phyloP scores from a whole-genome alignment of 73 alveolate species.

The Uronychia binucleata region DNA sequence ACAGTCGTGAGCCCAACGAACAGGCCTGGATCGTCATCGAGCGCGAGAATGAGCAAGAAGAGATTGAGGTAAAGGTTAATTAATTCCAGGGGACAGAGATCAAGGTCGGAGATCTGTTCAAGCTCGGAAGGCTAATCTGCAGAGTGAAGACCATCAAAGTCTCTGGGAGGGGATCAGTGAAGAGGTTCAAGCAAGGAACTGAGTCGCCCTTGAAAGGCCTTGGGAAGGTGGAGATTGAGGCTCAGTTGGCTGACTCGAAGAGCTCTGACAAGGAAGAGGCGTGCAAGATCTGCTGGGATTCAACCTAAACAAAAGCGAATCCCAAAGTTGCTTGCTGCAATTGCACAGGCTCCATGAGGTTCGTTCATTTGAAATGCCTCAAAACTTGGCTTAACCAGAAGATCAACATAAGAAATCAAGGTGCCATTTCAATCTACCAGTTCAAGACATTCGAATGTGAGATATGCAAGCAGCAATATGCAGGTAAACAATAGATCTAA shows the following conservation, averaged over 20 bases:
- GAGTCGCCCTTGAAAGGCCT: too few species aligned
- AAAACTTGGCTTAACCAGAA: constrained; percentile 80
- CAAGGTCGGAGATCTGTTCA: background rate
- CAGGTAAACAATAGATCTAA: constrained; percentile 9
- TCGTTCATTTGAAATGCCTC: constrained; percentile 83
- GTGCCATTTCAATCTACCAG: constrained; percentile 6
- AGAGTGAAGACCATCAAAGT: background rate
- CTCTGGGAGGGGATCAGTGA: too few species aligned
- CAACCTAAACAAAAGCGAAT: constrained; percentile 66
- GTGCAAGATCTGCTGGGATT: constrained; percentile 86
- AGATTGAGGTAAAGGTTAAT: background rate
- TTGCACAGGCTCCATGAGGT: constrained; percentile 86
- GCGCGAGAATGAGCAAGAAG: background rate
- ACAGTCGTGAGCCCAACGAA: background rate
- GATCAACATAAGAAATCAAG: constrained; percentile 58
- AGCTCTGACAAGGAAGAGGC: constrained; percentile 7
- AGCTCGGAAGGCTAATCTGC: background rate
- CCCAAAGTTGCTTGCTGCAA: constrained; percentile 83
- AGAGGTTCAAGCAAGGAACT: too few species aligned
- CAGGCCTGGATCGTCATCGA: background rate
- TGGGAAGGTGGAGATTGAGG: too few species aligned
- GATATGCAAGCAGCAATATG: constrained; percentile 83
- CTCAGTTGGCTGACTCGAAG: too few species aligned
- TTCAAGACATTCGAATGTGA: constrained; percentile 87
- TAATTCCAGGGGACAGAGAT: background rate